These are phyloP conservation scores for Backusella liffmaniae DNA, from an alignment of 192 early-diverging fungal species.

Conservation along the genomic window DNA sequence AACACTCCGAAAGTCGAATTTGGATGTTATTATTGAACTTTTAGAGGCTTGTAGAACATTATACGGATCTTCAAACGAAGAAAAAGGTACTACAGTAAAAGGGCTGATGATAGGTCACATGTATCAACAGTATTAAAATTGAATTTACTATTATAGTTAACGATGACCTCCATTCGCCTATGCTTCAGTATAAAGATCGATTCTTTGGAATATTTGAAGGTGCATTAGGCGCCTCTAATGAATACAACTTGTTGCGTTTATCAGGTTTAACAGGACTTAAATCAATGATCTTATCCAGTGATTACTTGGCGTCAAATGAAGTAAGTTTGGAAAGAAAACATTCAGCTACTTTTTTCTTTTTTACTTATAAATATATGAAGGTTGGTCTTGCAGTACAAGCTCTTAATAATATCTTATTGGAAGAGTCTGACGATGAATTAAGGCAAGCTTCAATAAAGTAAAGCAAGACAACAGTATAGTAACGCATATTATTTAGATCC, in stretches of 20 bases:
- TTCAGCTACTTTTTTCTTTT: neutral
- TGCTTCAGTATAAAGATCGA: slow-evolving; percentile 73
- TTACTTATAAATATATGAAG: neutral
- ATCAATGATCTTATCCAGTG: slow-evolving; percentile 55
- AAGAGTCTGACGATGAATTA: slow-evolving; percentile 50
- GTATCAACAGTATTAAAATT: neutral
- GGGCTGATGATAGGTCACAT: neutral
- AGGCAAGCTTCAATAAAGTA: slow-evolving; percentile 28
- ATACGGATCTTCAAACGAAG: slow-evolving; percentile 51
- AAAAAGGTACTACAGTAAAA: slow-evolving; percentile 14
- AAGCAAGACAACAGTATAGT: neutral
- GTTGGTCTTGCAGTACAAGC: slow-evolving; percentile 50
- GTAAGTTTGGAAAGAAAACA: slow-evolving; percentile 8
- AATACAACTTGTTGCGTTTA: slow-evolving; percentile 72
- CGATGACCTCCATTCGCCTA: slow-evolving; percentile 53
- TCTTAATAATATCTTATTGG: slow-evolving; percentile 47
- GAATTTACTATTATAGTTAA: neutral
- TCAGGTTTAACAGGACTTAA: slow-evolving; percentile 72
- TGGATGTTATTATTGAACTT: slow-evolving; percentile 72
- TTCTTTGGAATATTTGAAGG: slow-evolving; percentile 72
- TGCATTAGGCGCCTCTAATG: slow-evolving; percentile 65
- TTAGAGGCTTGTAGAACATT: slow-evolving; percentile 62
- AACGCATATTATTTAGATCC: slow-evolving; percentile 24
- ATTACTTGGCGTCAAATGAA: slow-evolving; percentile 60
- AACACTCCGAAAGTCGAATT: slow-evolving; percentile 57